Base-by-base conservation (phyloP, 768 basidiomycete genomes). In the Russula griseocarnosa region DNA sequence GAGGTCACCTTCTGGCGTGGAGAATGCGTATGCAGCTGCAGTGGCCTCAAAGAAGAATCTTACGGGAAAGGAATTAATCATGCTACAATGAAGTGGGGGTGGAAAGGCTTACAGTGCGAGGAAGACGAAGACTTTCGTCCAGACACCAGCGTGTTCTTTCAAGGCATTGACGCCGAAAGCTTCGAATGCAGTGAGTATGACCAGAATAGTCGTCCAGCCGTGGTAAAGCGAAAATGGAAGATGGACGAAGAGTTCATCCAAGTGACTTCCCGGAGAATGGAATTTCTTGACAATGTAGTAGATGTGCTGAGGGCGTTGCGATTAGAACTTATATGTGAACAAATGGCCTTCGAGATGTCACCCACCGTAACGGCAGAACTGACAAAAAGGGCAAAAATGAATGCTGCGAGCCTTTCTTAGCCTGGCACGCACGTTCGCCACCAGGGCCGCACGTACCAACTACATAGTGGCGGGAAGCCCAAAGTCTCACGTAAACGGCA, bases 211-310 rank as follows among this genome's bases (percentile, higher is more conserved):
- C 13, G 87, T 90, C 90, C 91, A 93, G 42, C 94, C 95, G 71
- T 97, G 94, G 77, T 90, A 97, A 54, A 98, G 85, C 2, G 91
- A 94, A 83, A 98, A 98, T 3, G 97, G 97, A 20, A 97, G 86
- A 74, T 98, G 94, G 50, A 98, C 82, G 66, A 96, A 94, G 66
- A 95, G 73, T 75, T 97, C 94, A 66, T 96, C 94, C 24, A 79
- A 79, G 50, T 81, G 68, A 64, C 72, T 82, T 70, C 88, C 80
- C 30, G 90, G 76, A 30, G 80, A 74, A 73, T 94, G 86, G 66
- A 85, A 82, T 76, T 94, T 92, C 82, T 96, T 95, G 72, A 98
- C 88, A 63, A 91, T 78, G 73, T 95, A 98, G 79, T 98, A 97
- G 74, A 96, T 91, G 75, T 95, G 93, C 82, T 88, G 72, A 52